Evolutionary conservation across 148 eudicot species (phyloP), one percentile per base, ranked within the genome.

Genomic region (Camellia sinensis): DNA sequence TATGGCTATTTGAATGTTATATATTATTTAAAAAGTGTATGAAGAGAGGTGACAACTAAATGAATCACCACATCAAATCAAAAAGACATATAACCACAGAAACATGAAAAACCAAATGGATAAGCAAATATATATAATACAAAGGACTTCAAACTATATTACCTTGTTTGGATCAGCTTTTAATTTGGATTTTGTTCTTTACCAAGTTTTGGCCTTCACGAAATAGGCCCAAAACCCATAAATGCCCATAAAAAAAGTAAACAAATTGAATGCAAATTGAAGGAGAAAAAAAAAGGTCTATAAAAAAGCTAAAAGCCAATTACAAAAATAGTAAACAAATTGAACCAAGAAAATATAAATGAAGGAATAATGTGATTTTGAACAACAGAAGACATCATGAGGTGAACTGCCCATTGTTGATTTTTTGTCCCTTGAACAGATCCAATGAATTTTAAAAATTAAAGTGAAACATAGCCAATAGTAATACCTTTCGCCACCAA

Each of bases 401-500:
- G 45, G 46, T 48, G 13, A 77, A 19, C 71, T 46, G 7, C 2
- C 43, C 60, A 77, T 3, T 21, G 17, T 14, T 13, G n/a, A 45
- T 10, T 14, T 65, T 14, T 14, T 46, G 61, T 60, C 78, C 37
- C 78, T n/a, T 41, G 41, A 59, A 45, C 18, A 60, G 21, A 5
- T 21, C 6, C 44, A 46, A 44, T 17, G 71, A 7, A 50, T 8
- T 46, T 64, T 22, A 65, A 2, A 70, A 71, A 52, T 9, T 8
- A 46, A 65, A 68, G n/a, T 45, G 40, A 18, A 62, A 37, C 37
- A 67, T 37, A 82, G 45, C 79, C 56, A 62, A 52, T 29, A 65
- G 54, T 48, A 66, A 40, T 90, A 96, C 99, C 99, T 96, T 96
- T 22, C 86, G 87, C 99, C 99, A 88, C 99, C 99, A 96, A 81